Conservation (phyloP, 2,329 filamentous ascomycete species). For the Arthrobotrys conoides region DNA sequence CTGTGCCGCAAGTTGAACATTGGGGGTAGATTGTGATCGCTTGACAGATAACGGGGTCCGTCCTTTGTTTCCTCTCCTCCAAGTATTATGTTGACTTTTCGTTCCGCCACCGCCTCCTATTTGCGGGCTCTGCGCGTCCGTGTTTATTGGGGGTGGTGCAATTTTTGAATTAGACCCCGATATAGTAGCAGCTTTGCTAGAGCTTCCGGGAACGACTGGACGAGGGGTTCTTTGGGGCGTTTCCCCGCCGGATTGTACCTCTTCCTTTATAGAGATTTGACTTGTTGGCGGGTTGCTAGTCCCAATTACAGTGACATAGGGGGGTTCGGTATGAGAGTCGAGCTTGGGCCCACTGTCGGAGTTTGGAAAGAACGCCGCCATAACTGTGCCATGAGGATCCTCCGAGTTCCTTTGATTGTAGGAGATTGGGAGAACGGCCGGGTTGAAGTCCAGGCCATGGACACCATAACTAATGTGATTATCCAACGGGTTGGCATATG, state of each 20-base stretch:
- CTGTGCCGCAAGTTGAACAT: slow-evolving; percentile 63
- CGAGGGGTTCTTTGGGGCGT: slow-evolving; percentile 23
- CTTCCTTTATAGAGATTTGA: slow-evolving; percentile 46
- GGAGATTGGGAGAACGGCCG: slow-evolving; percentile 29
- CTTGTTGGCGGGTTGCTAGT: neutral
- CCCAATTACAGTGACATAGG: slow-evolving; percentile 20
- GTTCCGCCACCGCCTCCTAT: slow-evolving; percentile 42
- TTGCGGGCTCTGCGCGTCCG: slow-evolving; percentile 46
- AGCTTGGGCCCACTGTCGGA: slow-evolving; percentile 31
- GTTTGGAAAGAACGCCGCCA: slow-evolving; percentile 39
- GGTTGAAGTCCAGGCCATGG: slow-evolving; percentile 41
- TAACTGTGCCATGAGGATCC: slow-evolving; percentile 27
- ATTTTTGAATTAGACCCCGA: slow-evolving; percentile 40
- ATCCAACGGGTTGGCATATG: slow-evolving; percentile 39
- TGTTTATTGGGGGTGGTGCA: slow-evolving; percentile 56
- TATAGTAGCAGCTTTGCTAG: slow-evolving; percentile 42
- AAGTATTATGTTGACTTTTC: slow-evolving; percentile 56
- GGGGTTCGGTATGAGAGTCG: slow-evolving; percentile 22
- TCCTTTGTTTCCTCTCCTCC: slow-evolving; percentile 59
- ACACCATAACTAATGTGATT: slow-evolving; percentile 41
- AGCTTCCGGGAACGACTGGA: slow-evolving; percentile 9
- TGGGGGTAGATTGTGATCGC: slow-evolving; percentile 64
- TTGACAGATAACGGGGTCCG: slow-evolving; percentile 62
- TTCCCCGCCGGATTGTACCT: slow-evolving; percentile 7
- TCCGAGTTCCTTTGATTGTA: slow-evolving; percentile 29